Conservation (phyloP, 768 basidiomycete genomes). For the Pholiota molesta region DNA sequence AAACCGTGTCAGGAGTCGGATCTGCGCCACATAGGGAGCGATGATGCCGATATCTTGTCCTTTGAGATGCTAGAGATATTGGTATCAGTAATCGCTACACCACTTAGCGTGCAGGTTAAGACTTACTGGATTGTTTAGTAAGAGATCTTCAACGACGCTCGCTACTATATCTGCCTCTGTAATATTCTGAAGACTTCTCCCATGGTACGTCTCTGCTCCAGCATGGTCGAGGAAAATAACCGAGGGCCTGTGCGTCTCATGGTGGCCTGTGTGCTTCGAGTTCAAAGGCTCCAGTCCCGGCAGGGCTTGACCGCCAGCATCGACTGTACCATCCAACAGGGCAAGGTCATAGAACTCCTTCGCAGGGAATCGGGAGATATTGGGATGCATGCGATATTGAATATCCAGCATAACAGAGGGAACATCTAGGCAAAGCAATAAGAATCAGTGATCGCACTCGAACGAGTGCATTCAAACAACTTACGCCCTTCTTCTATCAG, state of each 20-base stretch:
- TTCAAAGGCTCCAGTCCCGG: slow-evolving; percentile 62
- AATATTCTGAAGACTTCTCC: slow-evolving; percentile 76
- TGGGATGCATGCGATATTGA: slow-evolving; percentile 97
- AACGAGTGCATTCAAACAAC: slow-evolving; percentile 27
- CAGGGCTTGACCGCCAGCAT: slow-evolving; percentile 47
- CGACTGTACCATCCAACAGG: slow-evolving; percentile 77
- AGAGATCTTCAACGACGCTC: slow-evolving; percentile 80
- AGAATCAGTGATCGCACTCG: slow-evolving; percentile 1
- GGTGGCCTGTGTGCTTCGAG: slow-evolving; percentile 49
- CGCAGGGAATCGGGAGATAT: slow-evolving; percentile 86
- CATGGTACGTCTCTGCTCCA: slow-evolving; percentile 65
- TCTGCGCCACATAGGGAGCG: slow-evolving; percentile 89
- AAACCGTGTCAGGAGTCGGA: slow-evolving; percentile 69
- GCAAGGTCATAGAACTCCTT: slow-evolving; percentile 77
- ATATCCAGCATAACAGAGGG: slow-evolving; percentile 90
- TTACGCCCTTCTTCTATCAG: slow-evolving; percentile 81
- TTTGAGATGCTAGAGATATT: slow-evolving; percentile 47
- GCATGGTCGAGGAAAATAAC: slow-evolving; percentile 85
- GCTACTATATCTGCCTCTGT: slow-evolving; percentile 80
- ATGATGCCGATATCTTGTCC: slow-evolving; percentile 90
- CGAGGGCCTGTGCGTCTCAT: slow-evolving; percentile 40
- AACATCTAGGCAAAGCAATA: slow-evolving; percentile 50
- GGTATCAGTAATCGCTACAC: slow-evolving; percentile 4
- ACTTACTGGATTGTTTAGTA: slow-evolving; percentile 73
- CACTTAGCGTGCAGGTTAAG: slow-evolving; percentile 12